These are phyloP conservation scores for Hemisphaericaspora nanyangensis DNA, from an alignment of 805 yeast genomes.

Conservation along the genomic window DNA sequence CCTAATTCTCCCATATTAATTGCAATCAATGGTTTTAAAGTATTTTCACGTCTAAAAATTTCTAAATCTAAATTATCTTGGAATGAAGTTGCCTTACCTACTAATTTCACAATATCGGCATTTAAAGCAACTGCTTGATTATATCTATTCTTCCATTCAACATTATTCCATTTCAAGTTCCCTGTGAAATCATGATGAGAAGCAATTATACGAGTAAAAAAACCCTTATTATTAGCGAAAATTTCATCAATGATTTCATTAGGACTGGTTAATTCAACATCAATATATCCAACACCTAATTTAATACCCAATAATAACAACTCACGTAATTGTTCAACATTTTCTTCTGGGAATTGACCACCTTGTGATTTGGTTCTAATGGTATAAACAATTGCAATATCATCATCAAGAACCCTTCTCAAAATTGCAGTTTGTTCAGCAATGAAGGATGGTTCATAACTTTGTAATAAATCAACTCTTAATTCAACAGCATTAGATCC, in stretches of 20 bases:
- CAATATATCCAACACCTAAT: slow-evolving; percentile 77
- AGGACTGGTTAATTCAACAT: slow-evolving; percentile 72
- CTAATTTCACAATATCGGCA: slow-evolving; percentile 77
- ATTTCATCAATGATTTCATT: slow-evolving; percentile 49
- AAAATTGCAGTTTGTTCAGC: slow-evolving; percentile 69
- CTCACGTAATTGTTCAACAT: slow-evolving; percentile 41
- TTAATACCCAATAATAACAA: slow-evolving; percentile 63
- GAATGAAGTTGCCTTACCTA: slow-evolving; percentile 65
- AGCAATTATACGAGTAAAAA: slow-evolving; percentile 70
- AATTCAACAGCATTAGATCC: slow-evolving; percentile 85
- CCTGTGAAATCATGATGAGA: slow-evolving; percentile 78
- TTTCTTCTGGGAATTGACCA: slow-evolving; percentile 69
- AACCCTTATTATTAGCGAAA: slow-evolving; percentile 43
- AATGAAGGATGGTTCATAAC: slow-evolving; percentile 51
- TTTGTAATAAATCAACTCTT: slow-evolving; percentile 66
- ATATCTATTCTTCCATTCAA: slow-evolving; percentile 74
- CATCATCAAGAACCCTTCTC: slow-evolving; percentile 58
- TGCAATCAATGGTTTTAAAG: slow-evolving; percentile 66
- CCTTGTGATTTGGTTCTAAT: slow-evolving; percentile 78
- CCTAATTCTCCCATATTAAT: slow-evolving; percentile 79
- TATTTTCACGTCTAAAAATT: slow-evolving; percentile 57
- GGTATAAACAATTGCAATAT: slow-evolving; percentile 77
- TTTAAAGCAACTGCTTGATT: slow-evolving; percentile 60
- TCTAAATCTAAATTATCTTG: slow-evolving; percentile 72
- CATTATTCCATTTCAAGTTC: slow-evolving; percentile 55